Base-by-base conservation (phyloP, 148 eudicot species). In the Suaeda aralocaspica region DNA sequence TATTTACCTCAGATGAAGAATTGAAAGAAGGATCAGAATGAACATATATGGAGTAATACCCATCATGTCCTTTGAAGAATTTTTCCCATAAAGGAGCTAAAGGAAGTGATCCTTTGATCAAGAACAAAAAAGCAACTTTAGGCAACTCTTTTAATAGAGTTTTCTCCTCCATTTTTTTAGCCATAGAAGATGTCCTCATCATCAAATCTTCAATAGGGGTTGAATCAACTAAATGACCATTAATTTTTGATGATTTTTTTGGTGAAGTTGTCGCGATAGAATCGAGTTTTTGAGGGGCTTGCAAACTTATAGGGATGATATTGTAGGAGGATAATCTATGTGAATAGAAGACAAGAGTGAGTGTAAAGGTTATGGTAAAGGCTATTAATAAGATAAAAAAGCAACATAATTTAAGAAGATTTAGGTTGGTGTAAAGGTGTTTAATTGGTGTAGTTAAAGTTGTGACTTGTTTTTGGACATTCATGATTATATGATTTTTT, bases 111-210 rank as follows among this genome's bases (percentile, higher is more conserved):
- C 88, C 91, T 68, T 84, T 86, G 0, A 85, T 76, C 63, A 92
- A 73, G 86, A 89, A 92, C 91, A 92, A 68, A 79, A 92, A 92
- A 4, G 97, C 97, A 24, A 92, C 83, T 77, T 86, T 92, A 0
- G 82, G 86, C 2, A 72, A 82, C n/a, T 73, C 57, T 49, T 74
- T 79, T 21, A 44, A 66, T 10, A 82, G 82, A 41, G 30, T 49
- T 28, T 81, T 66, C 10, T 10, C 44, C 0, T 71, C n/a, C n/a
- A n/a, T 69, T 41, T 21, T 70, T 1, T 89, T 88, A 1, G 71
- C 80, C 86, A 78, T 84, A 4, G 88, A 83, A n/a, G n/a, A n/a
- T 41, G 96, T 96, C 28, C 77, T 77, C 85, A 83, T 80, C 71
- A 89, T 71, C 63, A 92, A 68, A 65, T 87, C 92, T 46, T 82